phyloP scores from a whole-genome alignment of 768 basidiomycete genomes.

The Tylopilus subfusipes region DNA sequence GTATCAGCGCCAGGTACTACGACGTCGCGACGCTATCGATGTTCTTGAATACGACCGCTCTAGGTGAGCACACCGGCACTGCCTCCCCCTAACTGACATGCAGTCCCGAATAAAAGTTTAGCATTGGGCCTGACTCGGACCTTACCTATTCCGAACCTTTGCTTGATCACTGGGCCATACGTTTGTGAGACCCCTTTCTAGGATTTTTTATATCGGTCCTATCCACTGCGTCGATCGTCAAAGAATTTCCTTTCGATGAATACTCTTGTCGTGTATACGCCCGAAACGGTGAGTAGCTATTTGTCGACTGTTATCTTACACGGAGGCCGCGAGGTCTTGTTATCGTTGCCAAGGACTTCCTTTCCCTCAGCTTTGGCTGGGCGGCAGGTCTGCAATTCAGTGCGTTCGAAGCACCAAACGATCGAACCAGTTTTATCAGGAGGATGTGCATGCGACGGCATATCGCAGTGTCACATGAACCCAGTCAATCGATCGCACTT shows the following conservation, averaged over 20 bases:
- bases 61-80: background rate
- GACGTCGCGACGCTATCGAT: too few species aligned
- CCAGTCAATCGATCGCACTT: background rate
- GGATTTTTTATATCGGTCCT: slow-evolving; percentile 56
- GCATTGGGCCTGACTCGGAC: slow-evolving; percentile 8
- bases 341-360: slow-evolving; percentile 5
- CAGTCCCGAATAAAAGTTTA: slow-evolving; percentile 50
- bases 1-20: too few species aligned
- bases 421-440: slow-evolving; percentile 28
- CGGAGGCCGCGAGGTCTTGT: background rate
- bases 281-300: slow-evolving; percentile 46
- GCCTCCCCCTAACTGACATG: slow-evolving; percentile 43
- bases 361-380: slow-evolving; percentile 25
- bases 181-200: slow-evolving; percentile 53
- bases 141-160: background rate
- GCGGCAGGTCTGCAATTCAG: slow-evolving; percentile 9
- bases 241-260: slow-evolving; percentile 42
- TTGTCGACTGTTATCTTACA: background rate
- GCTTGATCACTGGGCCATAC: slow-evolving; percentile 2
- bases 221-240: slow-evolving; percentile 54
- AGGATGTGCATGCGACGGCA: slow-evolving; percentile 59
- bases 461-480: slow-evolving; percentile 65
- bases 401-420: background rate
- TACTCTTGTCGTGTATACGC: slow-evolving; percentile 37
- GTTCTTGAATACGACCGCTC: background rate